Percentiles rank a stretch among this genome's conserved stretches.
These are phyloP conservation scores for Furcasterigmium sp. DNA, from an alignment of 2,329 filamentous ascomycete genomes.

Conservation along the genomic window DNA sequence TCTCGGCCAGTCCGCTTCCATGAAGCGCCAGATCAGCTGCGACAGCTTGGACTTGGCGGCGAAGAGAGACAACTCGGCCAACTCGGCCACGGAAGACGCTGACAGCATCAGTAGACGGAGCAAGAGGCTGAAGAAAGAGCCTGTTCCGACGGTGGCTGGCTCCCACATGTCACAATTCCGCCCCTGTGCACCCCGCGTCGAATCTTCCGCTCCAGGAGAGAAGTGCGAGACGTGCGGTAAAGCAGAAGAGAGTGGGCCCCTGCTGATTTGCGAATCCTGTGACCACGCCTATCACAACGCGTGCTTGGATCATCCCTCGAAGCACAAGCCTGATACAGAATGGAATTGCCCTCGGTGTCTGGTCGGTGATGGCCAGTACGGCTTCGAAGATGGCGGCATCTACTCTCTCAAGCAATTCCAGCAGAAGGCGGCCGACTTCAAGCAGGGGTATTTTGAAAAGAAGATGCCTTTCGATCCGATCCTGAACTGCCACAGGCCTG, in stretches of 20 bases:
- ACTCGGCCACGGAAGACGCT: conserved; percentile 55
- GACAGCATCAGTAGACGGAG: conserved; percentile 67
- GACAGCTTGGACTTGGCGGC: conserved; percentile 44
- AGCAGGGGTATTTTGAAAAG: conserved; percentile 85
- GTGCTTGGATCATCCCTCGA: conserved; percentile 83
- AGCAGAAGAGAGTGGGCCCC: conserved; percentile 63
- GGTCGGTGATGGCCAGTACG: conserved; percentile 93
- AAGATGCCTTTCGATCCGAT: conserved; percentile 86
- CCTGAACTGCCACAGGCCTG: conserved; percentile 71
- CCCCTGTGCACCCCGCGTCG: conserved; percentile 66
- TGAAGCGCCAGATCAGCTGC: conserved; percentile 74
- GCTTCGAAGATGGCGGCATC: conserved; percentile 92
- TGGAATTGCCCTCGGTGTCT: conserved; percentile 97
- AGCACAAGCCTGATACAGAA: conserved; percentile 72
- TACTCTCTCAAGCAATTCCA: conserved; percentile 97
- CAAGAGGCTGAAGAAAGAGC: conserved; percentile 85
- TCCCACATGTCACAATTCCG: conserved; percentile 96
- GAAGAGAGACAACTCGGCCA: conserved; percentile 33
- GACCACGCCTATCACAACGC: conserved; percentile 81
- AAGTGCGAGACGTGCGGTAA: conserved; percentile 85
- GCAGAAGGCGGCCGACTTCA: conserved; percentile 92
- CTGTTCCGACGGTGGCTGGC: conserved; percentile 80
- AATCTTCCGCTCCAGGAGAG: conserved; percentile 42
- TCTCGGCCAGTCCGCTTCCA: conserved; percentile 49
- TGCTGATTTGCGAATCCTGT: conserved; percentile 86